Conservation (phyloP, 1,139 yeast species). For the Suhomyces coccinellae region DNA sequence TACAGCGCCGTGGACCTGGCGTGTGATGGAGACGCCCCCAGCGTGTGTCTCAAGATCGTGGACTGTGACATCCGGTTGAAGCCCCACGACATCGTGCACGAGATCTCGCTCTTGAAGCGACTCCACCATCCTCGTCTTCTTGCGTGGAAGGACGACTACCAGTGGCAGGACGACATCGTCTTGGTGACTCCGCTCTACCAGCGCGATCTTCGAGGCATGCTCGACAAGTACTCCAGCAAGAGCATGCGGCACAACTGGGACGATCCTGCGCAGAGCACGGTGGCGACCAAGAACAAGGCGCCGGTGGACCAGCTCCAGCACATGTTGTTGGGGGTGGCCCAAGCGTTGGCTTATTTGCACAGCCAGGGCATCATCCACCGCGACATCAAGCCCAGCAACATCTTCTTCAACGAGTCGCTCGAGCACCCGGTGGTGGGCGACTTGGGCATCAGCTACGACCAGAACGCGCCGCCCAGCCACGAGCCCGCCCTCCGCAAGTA, state of each 20-base stretch:
- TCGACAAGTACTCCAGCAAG: conserved; percentile 20
- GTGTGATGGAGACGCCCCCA: conserved; percentile 3
- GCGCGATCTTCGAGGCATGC: conserved; percentile 28
- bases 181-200: conserved; percentile 37
- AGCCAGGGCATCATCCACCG: conserved; percentile 72
- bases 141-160: conserved; percentile 25
- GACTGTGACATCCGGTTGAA: conserved; percentile 38
- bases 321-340: conserved; percentile 35
- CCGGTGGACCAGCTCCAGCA: conserved; percentile 5
- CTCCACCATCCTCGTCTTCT: conserved; percentile 25
- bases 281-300: conserved; percentile 14
- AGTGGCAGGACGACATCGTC: conserved; percentile 34
- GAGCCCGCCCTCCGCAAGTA: conserved; percentile 53
- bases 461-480: conserved; percentile 24
- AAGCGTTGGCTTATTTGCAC: conserved; percentile 56
- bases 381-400: conserved; percentile 81
- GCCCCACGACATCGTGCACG: conserved; percentile 42
- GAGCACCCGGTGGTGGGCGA: conserved; percentile 60
- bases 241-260: conserved; percentile 24
- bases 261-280: conserved; percentile 16
- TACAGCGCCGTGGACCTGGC: conserved; percentile 25
- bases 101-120: conserved; percentile 29
- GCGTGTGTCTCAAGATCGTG: conserved; percentile 41
- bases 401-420: conserved; percentile 47
- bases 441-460: conserved; percentile 70